Evolutionary conservation across 805 yeast species (phyloP).

Genomic region (Candida quercuum): DNA sequence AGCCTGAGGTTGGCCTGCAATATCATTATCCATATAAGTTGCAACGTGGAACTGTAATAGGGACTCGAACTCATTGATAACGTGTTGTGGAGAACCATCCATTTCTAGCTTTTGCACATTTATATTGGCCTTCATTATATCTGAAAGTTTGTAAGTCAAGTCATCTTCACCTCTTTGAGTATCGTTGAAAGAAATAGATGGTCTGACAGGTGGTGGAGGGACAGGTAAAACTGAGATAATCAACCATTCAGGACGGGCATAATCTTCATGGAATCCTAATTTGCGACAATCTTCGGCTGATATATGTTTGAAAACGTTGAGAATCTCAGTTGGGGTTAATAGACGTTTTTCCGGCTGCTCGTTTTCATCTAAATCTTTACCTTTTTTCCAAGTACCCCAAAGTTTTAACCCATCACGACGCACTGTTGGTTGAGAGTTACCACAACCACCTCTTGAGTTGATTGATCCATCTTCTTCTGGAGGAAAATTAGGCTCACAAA

Average conservation of each 20-base stretch:
- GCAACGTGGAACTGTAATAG: slow-evolving; percentile 96
- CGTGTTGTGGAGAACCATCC: slow-evolving; percentile 99
- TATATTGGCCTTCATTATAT: slow-evolving; percentile 91
- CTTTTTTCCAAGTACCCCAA: slow-evolving; percentile 98
- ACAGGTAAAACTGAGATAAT: slow-evolving; percentile 95
- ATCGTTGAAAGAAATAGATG: slow-evolving; percentile 95
- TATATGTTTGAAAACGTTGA: slow-evolving; percentile 88
- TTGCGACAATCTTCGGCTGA: slow-evolving; percentile 74
- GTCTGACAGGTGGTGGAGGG: slow-evolving; percentile 99
- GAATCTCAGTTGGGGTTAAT: slow-evolving; percentile 81
- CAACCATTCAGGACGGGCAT: slow-evolving; percentile 99
- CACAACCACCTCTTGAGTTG: slow-evolving; percentile 92
- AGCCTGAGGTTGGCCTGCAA: slow-evolving; percentile 99
- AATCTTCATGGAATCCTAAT: slow-evolving; percentile 90
- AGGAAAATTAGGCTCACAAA: slow-evolving; percentile 84
- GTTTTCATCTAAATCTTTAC: slow-evolving; percentile 70
- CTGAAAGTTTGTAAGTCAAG: slow-evolving; percentile 94
- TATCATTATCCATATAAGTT: slow-evolving; percentile 98
- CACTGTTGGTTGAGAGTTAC: slow-evolving; percentile 91
- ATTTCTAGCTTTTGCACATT: slow-evolving; percentile 96
- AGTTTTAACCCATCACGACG: slow-evolving; percentile 94
- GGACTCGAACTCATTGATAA: slow-evolving; percentile 92
- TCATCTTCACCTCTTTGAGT: slow-evolving; percentile 99
- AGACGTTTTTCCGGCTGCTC: slow-evolving; percentile 89
- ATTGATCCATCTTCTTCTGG: slow-evolving; percentile 56